Evolutionary conservation across 495 filamentous ascomycete species (phyloP).

Genomic region (Pyrenula massariospora): DNA sequence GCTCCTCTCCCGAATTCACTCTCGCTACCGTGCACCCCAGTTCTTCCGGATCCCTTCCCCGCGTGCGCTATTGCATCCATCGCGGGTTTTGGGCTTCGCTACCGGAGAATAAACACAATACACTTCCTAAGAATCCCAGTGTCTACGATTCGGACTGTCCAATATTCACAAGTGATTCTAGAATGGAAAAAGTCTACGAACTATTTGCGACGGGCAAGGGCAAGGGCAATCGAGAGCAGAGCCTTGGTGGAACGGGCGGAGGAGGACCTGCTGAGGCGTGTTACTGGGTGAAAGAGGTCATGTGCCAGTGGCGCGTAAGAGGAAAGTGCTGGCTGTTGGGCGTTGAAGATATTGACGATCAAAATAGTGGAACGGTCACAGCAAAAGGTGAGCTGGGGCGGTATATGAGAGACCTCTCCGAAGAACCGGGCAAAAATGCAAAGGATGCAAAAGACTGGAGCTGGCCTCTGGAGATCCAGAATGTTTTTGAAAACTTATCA

Average conservation of each 20-base stretch:
- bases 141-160: constrained; percentile 63
- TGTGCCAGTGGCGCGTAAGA: constrained; percentile 74
- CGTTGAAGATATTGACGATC: constrained; percentile 44
- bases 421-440: constrained; percentile 5
- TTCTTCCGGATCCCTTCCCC: constrained; percentile 32
- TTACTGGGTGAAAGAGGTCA: constrained; percentile 64
- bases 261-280: constrained; percentile 67
- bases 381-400: constrained; percentile 34
- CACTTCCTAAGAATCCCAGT: constrained; percentile 50
- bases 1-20: constrained; percentile 51
- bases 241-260: constrained; percentile 37
- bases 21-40: constrained; percentile 49
- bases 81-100: constrained; percentile 73
- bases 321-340: constrained; percentile 66
- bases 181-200: constrained; percentile 73
- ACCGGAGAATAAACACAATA: constrained; percentile 55
- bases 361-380: constrained; percentile 13
- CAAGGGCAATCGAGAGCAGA: constrained; percentile 19
- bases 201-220: constrained; percentile 37
- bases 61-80: constrained; percentile 56
- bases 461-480: constrained; percentile 66
- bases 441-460: constrained; percentile 31
- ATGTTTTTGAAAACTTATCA: constrained; percentile 77
- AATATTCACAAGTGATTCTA: constrained; percentile 75
- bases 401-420: constrained; percentile 8